These are phyloP conservation scores for Chenopodium suecicum DNA, from an alignment of 148 eudicot species.

Conservation along the genomic window DNA sequence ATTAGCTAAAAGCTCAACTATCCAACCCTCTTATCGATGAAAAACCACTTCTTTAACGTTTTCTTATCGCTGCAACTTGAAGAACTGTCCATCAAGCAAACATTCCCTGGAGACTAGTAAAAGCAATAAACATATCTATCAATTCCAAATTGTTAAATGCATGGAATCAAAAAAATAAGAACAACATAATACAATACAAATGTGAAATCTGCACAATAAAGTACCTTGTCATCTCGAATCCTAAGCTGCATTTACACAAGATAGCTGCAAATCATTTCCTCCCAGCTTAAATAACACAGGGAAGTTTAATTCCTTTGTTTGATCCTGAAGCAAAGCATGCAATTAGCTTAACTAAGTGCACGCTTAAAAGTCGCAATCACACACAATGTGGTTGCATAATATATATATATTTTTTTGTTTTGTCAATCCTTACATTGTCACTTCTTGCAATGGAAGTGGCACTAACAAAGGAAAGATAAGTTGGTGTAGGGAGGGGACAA, in stretches of 20 bases:
- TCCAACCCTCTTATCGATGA: slow-evolving; percentile 84
- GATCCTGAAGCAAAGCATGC: slow-evolving; percentile 15
- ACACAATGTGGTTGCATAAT: background rate
- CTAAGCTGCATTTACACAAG: slow-evolving; percentile 46
- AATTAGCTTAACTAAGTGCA: background rate
- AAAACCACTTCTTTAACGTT: slow-evolving; percentile 84
- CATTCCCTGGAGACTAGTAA: slow-evolving; percentile 40
- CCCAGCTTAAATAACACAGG: background rate
- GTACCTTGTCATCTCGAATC: slow-evolving; percentile 47
- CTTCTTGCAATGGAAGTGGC: slow-evolving; percentile 14
- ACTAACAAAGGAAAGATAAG: slow-evolving; percentile 4
- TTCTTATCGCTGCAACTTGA: slow-evolving; percentile 60
- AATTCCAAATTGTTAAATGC: background rate
- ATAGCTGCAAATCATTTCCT: slow-evolving; percentile 30
- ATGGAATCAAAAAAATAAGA: too few species aligned
- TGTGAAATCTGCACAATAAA: background rate
- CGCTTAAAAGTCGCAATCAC: slow-evolving; percentile 1
- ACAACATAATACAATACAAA: background rate
- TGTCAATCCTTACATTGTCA: background rate
- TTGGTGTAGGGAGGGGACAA: slow-evolving; percentile 4
- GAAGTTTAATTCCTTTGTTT: background rate
- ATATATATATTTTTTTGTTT: background rate
- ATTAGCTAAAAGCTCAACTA: slow-evolving; percentile 17
- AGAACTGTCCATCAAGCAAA: slow-evolving; percentile 69
- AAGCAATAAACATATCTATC: background rate